Percentiles rank a stretch among this genome's conserved stretches.
These are phyloP conservation scores for Syncephalastrum sp. DNA, from an alignment of 371 early-diverging fungal genomes.

Conservation along the genomic window DNA sequence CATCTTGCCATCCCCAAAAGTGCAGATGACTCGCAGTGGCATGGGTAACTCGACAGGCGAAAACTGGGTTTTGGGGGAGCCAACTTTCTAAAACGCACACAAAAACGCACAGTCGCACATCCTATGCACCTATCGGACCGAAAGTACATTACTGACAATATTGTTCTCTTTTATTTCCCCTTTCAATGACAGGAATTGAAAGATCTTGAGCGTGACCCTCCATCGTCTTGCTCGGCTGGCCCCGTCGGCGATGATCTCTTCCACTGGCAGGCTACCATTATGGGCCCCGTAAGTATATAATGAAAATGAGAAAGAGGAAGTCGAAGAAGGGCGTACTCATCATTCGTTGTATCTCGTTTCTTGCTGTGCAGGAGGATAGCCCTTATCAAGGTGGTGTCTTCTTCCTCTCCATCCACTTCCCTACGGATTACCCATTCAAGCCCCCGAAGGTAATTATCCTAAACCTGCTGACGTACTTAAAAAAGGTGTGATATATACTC, in stretches of 20 bases:
- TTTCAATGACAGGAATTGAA: constrained; percentile 76
- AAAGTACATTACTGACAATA: background rate
- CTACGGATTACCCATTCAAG: constrained; percentile 99
- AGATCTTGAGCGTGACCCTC: constrained; percentile 96
- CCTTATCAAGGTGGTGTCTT: constrained; percentile 92
- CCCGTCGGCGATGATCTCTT: constrained; percentile 87
- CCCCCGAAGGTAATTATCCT: constrained; percentile 83
- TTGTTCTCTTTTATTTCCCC: constrained; percentile 3
- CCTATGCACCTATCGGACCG: background rate
- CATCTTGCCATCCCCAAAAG: too few relatives aligned
- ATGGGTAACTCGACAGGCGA: too few relatives aligned
- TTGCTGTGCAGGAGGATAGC: constrained; percentile 51
- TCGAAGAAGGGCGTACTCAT: constrained; percentile 4
- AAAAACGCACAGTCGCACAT: too few relatives aligned
- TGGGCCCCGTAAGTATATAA: constrained; percentile 83
- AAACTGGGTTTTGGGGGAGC: too few relatives aligned
- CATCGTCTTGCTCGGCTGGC: constrained; percentile 92
- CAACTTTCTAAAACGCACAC: too few relatives aligned
- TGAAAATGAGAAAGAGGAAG: background rate
- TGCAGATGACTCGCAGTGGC: too few relatives aligned
- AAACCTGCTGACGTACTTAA: background rate
- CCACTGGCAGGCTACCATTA: constrained; percentile 97
- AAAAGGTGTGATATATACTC: background rate
- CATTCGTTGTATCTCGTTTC: background rate
- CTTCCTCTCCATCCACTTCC: constrained; percentile 98